phyloP scores from a whole-genome alignment of 2,329 filamentous ascomycete genomes.

The Nigrograna mackinnonii region DNA sequence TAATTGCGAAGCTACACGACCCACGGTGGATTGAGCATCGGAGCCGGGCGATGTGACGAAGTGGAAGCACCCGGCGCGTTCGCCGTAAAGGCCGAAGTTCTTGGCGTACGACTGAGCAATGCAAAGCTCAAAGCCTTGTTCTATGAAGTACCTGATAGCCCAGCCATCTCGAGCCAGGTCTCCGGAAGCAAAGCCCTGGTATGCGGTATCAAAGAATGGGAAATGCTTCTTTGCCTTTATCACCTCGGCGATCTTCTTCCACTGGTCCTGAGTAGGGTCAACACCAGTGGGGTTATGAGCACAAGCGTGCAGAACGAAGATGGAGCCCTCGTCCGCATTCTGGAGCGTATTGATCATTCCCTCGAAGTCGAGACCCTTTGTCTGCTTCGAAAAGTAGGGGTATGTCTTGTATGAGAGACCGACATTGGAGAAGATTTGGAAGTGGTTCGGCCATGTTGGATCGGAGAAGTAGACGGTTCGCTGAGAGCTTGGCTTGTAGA shows the following conservation, averaged over 20 bases:
- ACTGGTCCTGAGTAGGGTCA: slow-evolving; percentile 91
- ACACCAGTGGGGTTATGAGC: slow-evolving; percentile 98
- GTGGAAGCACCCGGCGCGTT: slow-evolving; percentile 96
- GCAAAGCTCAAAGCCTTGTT: slow-evolving; percentile 77
- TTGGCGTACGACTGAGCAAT: slow-evolving; percentile 59
- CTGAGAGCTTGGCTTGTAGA: slow-evolving; percentile 70
- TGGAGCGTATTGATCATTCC: slow-evolving; percentile 78
- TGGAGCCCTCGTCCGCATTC: slow-evolving; percentile 72
- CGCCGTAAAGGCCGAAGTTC: slow-evolving; percentile 83
- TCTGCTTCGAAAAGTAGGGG: slow-evolving; percentile 90
- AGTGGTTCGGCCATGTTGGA: slow-evolving; percentile 98
- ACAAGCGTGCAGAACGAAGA: slow-evolving; percentile 92
- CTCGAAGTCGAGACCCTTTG: slow-evolving; percentile 88
- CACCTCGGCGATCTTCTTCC: slow-evolving; percentile 82
- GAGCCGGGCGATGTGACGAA: slow-evolving; percentile 75
- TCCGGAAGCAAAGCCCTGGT: slow-evolving; percentile 96
- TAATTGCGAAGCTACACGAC: slow-evolving; percentile 80
- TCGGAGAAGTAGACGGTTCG: slow-evolving; percentile 86
- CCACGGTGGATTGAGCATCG: slow-evolving; percentile 64
- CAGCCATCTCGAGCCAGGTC: slow-evolving; percentile 82
- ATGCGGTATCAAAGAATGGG: slow-evolving; percentile 97
- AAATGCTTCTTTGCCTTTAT: slow-evolving; percentile 82
- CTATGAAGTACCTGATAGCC: slow-evolving; percentile 92
- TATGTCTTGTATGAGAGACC: slow-evolving; percentile 77
- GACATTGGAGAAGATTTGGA: slow-evolving; percentile 97